These are phyloP conservation scores for Ceratocystis colombiana DNA, from an alignment of 2,329 filamentous ascomycete genomes.

Conservation along the genomic window DNA sequence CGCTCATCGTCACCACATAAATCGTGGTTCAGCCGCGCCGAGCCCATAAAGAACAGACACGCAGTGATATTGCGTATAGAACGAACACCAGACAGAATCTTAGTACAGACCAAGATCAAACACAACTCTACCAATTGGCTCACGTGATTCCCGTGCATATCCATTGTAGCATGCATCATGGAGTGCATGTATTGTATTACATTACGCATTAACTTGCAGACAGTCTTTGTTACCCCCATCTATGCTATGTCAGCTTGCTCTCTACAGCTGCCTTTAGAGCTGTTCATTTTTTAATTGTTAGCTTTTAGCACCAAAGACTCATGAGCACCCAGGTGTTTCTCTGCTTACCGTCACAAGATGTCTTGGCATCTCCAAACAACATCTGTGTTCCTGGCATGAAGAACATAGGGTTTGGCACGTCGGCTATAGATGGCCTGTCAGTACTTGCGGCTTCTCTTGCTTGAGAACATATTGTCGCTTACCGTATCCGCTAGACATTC, in stretches of 20 bases:
- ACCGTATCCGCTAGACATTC: conserved; percentile 82
- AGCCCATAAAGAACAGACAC: conserved; percentile 19
- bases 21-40: neutral
- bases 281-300: conserved; percentile 25
- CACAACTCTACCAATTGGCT: too few relatives aligned
- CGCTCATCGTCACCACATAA: neutral
- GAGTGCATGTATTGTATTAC: neutral
- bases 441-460: conserved; percentile 12
- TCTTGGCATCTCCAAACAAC: conserved; percentile 84
- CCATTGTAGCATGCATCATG: neutral
- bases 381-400: conserved; percentile 83
- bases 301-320: neutral
- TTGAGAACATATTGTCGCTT: conserved; percentile 31
- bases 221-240: neutral
- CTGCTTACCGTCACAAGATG: conserved; percentile 62
- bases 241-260: conserved; percentile 25
- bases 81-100: neutral
- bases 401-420: conserved; percentile 90
- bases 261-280: conserved; percentile 38
- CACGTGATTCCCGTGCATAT: neutral
- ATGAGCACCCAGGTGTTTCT: neutral
- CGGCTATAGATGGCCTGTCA: conserved; percentile 43
- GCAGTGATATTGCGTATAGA: conserved; percentile 12
- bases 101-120: neutral
- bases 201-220: neutral